Evolutionary conservation across 305 asterid species (phyloP), one percentile per base, ranked within the genome.

Genomic region (Rubia occidens): DNA sequence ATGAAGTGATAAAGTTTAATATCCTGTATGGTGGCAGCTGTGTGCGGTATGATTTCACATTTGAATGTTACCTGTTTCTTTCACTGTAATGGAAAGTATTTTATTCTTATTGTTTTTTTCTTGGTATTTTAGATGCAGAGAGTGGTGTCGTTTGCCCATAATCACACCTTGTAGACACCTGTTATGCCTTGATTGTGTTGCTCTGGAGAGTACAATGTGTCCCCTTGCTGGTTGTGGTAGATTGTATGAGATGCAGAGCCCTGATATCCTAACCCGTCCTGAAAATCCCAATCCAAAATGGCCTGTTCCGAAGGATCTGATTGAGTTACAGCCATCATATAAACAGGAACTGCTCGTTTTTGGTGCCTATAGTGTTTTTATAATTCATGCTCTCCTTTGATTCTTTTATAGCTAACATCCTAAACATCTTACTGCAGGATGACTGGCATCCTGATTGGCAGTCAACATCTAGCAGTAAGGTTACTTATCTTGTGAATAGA

Each of bases 391-490:
- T 15, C 61, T 56, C 45, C 47, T 7, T 68, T 68, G 56, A 63
- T 39, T 35, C 0, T 53, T 32, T 17, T 4, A 53, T 24, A 39
- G 68, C 66, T 61, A 60, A 66, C 53, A 68, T 74, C 32, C 71
- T 72, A 55, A 71, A 78, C 55, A 44, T 66, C 43, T 32, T 76
- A 60, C 8, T 77, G 77, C 83, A 93, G 98, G 98, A 93, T 75
- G 90, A 86, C 80, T 94, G 99, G 99, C 87, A 94, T 86, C 99
- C 97, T 77, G 96, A 94, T 80, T 94, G 99, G 99, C 90, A 88
- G 80, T 94, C 91, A 59, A 94, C 99, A 72, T 89, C 97, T 56
- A 94, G 99, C 91, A 94, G 95, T 85, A 94, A 93, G 85, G 97
- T 88, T 69, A 74, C 88, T 60, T 90, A 90, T 81, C 87, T 93